phyloP scores from a whole-genome alignment of 768 basidiomycete genomes.

The Pilatotrama ljubarskyi region DNA sequence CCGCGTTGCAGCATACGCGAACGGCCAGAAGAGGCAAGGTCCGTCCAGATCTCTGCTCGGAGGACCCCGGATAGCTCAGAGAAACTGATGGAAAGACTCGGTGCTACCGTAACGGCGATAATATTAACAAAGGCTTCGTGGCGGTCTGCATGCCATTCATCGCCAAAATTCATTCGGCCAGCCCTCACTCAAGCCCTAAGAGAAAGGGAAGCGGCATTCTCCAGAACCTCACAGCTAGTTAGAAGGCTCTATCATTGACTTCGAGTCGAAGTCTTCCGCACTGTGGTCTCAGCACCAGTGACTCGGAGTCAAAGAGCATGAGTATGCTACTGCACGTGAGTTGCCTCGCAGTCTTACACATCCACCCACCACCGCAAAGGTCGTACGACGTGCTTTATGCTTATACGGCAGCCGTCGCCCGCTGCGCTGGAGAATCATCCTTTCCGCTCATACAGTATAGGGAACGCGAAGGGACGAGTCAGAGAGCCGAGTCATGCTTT shows the following conservation, averaged over 20 bases:
- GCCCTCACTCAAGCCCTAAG: background rate
- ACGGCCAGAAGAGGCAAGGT: conserved; percentile 7
- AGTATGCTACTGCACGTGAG: background rate
- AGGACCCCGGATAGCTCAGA: conserved; percentile 3
- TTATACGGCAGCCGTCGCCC: background rate
- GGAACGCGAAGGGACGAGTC: too few relatives aligned
- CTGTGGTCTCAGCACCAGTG: too few relatives aligned
- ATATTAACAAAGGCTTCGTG: background rate
- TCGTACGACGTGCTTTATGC: background rate
- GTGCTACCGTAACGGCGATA: too few relatives aligned
- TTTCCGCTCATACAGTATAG: too few relatives aligned
- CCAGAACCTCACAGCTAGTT: too few relatives aligned
- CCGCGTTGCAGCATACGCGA: background rate
- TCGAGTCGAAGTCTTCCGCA: too few relatives aligned
- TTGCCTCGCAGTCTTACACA: background rate
- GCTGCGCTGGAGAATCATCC: too few relatives aligned
- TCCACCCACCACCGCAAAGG: too few relatives aligned
- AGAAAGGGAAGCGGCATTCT: too few relatives aligned
- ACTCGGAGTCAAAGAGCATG: too few relatives aligned
- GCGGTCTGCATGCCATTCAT: background rate
- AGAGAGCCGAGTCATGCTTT: too few relatives aligned
- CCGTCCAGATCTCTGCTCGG: background rate
- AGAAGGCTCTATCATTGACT: too few relatives aligned
- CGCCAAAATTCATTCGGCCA: background rate
- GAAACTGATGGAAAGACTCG: background rate